Conservation (phyloP, 306 rosid species). For the Arachis stenosperma region DNA sequence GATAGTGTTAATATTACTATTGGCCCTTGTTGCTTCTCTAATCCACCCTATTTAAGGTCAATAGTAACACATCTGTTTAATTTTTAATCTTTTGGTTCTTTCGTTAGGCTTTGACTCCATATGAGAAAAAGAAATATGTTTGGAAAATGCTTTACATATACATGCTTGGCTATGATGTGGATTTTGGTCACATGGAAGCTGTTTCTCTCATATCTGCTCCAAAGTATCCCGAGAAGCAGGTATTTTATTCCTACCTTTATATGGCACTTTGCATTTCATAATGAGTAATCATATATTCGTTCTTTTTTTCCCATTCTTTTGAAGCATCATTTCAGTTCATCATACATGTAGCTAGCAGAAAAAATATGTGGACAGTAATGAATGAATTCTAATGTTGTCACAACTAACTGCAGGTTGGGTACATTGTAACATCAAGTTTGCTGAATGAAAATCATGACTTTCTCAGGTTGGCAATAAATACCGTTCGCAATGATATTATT, state of each 20-base stretch:
- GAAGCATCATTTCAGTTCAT: constrained; percentile 24
- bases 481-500: constrained; percentile 96
- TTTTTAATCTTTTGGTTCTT: constrained; percentile 35
- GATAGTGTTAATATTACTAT: not conserved
- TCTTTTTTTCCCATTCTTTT: not conserved
- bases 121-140: constrained; percentile 97
- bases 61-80: constrained; percentile 16
- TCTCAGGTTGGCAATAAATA: constrained; percentile 94
- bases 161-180: constrained; percentile 99
- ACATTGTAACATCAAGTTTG: constrained; percentile 92
- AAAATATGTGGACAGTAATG: constrained; percentile 30
- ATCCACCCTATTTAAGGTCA: constrained; percentile 24
- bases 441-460: constrained; percentile 99
- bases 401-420: constrained; percentile 89
- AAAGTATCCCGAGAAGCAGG: constrained; percentile 99
- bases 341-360: constrained; percentile 26
- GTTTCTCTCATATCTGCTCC: constrained; percentile 99
- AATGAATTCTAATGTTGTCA: constrained; percentile 36
- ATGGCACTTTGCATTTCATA: constrained; percentile 6
- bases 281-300: not conserved
- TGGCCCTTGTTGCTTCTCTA: constrained; percentile 28
- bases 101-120: constrained; percentile 84
- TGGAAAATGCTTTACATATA: constrained; percentile 99
- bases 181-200: constrained; percentile 99
- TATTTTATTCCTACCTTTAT: constrained; percentile 15